Evolutionary conservation across 257 asterid genomes (phyloP).

Genomic region (Petunia axillaris): DNA sequence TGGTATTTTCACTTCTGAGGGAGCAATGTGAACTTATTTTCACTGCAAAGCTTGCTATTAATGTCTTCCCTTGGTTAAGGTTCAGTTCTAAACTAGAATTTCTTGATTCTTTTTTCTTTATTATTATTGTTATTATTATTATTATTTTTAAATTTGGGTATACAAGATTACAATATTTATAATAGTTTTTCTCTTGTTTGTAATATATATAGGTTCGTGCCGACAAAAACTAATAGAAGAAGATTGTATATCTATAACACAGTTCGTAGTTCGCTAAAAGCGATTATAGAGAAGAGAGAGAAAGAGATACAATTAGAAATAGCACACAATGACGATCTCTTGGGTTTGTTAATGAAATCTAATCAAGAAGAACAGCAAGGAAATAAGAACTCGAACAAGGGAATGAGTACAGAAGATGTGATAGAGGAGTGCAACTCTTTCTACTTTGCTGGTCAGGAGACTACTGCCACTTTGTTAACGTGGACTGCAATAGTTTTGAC

Average conservation of each 20-base stretch:
- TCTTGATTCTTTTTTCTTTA: not conserved
- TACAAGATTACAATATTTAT: too few species aligned
- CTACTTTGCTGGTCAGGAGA: conserved; percentile 42
- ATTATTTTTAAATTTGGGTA: too few species aligned
- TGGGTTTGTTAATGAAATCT: conserved; percentile 34
- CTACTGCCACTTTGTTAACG: conserved; percentile 35
- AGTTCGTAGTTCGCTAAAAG: conserved; percentile 25
- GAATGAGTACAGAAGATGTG: conserved; percentile 36
- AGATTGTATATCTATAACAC: conserved; percentile 35
- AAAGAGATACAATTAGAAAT: conserved; percentile 8
- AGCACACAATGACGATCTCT: conserved; percentile 23
- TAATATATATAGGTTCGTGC: conserved; percentile 29
- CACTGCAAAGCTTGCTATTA: conserved; percentile 29
- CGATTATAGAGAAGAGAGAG: conserved; percentile 20
- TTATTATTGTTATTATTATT: too few species aligned
- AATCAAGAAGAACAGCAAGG: conserved; percentile 21
- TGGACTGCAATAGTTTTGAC: conserved; percentile 36
- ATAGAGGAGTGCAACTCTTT: conserved; percentile 40
- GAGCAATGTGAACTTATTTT: conserved; percentile 32
- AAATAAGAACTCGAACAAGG: conserved; percentile 16
- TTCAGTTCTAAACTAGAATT: not conserved
- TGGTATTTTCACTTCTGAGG: conserved; percentile 32
- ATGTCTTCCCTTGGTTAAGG: conserved; percentile 38
- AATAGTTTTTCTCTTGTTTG: not conserved
- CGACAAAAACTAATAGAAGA: conserved; percentile 38